Conservation (phyloP, 2,329 filamentous ascomycete genomes). For the Cadophora sp. region DNA sequence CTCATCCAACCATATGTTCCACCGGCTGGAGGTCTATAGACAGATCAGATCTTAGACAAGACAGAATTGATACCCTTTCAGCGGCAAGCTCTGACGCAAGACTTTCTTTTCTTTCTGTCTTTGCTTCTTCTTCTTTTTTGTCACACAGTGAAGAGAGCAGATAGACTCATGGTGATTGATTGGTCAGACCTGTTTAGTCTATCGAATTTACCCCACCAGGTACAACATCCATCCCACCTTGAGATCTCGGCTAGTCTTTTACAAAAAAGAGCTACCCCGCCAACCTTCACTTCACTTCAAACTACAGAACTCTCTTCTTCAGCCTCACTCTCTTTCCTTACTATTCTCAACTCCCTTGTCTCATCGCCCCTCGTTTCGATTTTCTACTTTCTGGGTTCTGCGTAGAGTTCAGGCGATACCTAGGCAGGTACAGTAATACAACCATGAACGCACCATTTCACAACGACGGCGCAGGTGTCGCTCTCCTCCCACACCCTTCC, state of each 20-base stretch:
- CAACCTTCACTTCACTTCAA: neutral
- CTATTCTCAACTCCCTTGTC: neutral
- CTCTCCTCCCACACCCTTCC: slow-evolving; percentile 2
- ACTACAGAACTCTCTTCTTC: neutral
- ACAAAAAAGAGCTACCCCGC: slow-evolving; percentile 8
- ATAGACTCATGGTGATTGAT: neutral
- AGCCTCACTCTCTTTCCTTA: neutral
- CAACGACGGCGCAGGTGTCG: neutral
- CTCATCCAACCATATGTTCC: slow-evolving; percentile 78
- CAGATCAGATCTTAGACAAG: neutral
- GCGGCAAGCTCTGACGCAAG: slow-evolving; percentile 6
- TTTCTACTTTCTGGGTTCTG: neutral
- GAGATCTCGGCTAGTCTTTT: neutral
- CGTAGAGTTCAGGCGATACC: neutral
- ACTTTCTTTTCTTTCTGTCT: neutral
- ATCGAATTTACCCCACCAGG: neutral
- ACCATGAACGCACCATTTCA: neutral
- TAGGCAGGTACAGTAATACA: too few relatives aligned
- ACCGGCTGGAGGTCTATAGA: slow-evolving; percentile 52
- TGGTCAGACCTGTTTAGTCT: neutral
- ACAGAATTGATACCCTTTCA: slow-evolving; percentile 18
- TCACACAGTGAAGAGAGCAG: neutral
- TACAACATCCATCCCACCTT: slow-evolving; percentile 5
- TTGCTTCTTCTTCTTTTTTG: neutral
- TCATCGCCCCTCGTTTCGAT: neutral